Conservation (phyloP, 1,284 basidiomycete genomes). For the Schizophyllum amplum region DNA sequence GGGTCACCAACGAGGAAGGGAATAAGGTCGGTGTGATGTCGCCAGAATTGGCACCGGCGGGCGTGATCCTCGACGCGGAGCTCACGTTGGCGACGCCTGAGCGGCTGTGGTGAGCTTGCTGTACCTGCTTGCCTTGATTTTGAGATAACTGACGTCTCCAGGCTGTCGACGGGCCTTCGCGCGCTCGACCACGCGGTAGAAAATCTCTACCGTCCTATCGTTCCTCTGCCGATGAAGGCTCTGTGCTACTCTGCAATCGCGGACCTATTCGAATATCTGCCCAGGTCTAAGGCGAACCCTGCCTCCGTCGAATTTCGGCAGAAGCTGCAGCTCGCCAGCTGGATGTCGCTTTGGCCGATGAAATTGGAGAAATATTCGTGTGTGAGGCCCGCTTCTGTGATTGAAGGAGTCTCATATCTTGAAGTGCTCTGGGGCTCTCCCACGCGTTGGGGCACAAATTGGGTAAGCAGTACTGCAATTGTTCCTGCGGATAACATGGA, state of each 20-base stretch:
- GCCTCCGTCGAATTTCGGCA: conserved; percentile 52
- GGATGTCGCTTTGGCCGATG: conserved; percentile 74
- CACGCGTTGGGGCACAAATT: conserved; percentile 71
- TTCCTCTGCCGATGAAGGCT: conserved; percentile 54
- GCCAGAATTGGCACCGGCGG: conserved; percentile 51
- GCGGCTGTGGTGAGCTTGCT: conserved; percentile 50
- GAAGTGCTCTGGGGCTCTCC: conserved; percentile 61
- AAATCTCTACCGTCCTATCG: conserved; percentile 53
- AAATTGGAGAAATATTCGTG: conserved; percentile 45
- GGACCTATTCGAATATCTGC: conserved; percentile 70
- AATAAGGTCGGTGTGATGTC: conserved; percentile 53
- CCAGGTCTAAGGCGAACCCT: conserved; percentile 53
- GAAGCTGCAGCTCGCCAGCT: conserved; percentile 65
- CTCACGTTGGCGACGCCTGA: conserved; percentile 69
- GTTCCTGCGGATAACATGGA: not conserved
- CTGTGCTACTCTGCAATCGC: conserved; percentile 58
- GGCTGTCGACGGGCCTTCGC: conserved; percentile 71
- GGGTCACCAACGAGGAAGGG: conserved; percentile 68
- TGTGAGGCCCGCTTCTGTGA: conserved; percentile 13
- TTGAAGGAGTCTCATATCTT: not conserved
- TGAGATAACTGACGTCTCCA: conserved; percentile 15
- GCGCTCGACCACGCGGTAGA: conserved; percentile 82
- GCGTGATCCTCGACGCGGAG: conserved; percentile 73
- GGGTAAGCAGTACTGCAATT: conserved; percentile 55
- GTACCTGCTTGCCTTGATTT: conserved; percentile 4